These are phyloP conservation scores for Cytospora schulzeri DNA, from an alignment of 2,329 filamentous ascomycete genomes.

Conservation along the genomic window DNA sequence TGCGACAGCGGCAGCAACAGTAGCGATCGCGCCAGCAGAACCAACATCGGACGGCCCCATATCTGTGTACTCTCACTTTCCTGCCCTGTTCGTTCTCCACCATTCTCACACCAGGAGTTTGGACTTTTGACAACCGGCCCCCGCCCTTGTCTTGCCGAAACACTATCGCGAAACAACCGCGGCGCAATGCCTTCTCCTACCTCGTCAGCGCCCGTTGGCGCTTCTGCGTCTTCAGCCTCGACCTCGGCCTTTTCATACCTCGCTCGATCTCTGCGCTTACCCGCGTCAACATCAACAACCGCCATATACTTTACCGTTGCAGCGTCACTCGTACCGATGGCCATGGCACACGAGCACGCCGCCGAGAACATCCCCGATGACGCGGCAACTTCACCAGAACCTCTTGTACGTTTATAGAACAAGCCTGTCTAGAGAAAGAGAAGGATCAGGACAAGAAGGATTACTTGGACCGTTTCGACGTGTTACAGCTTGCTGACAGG, in stretches of 20 bases:
- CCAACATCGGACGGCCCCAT: neutral
- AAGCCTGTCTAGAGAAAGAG: neutral
- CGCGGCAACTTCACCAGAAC: constrained; percentile 68
- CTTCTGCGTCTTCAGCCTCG: neutral
- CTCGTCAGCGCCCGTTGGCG: neutral
- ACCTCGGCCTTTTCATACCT: neutral
- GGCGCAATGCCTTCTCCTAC: neutral
- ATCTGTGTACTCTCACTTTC: neutral
- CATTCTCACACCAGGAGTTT: neutral
- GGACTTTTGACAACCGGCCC: neutral
- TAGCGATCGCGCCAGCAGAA: neutral
- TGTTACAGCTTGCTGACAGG: constrained; percentile 1
- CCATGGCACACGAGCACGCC: constrained; percentile 51
- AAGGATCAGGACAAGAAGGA: neutral
- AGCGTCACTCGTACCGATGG: constrained; percentile 27
- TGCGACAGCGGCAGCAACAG: neutral
- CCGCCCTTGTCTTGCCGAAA: neutral
- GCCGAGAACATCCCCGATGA: constrained; percentile 66
- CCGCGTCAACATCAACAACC: constrained; percentile 8
- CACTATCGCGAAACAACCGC: neutral
- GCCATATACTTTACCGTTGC: constrained; percentile 19
- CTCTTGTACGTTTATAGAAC: constrained; percentile 60
- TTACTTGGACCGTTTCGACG: neutral
- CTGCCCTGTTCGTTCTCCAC: neutral
- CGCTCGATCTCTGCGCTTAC: neutral